phyloP scores from a whole-genome alignment of 2,329 filamentous ascomycete genomes.

The Colletotrichum sidae region DNA sequence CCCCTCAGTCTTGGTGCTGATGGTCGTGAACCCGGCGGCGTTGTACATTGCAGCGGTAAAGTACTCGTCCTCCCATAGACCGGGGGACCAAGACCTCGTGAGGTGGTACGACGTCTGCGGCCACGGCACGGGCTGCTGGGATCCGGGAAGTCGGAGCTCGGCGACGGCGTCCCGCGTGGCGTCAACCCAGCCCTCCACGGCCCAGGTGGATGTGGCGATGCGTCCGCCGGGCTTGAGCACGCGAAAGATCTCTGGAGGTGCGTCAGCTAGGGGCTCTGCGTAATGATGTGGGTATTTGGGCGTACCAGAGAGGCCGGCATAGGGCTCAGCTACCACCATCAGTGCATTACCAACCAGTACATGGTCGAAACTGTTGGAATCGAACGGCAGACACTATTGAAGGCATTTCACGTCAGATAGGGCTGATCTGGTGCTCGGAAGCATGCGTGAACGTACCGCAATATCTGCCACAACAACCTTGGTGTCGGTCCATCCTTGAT shows the following conservation, averaged over 20 bases:
- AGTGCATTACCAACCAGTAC: conserved; percentile 11
- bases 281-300: too few relatives aligned
- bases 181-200: conserved; percentile 11
- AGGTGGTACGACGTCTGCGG: conserved; percentile 17
- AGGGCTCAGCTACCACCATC: conserved; percentile 19
- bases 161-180: conserved; percentile 17
- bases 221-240: conserved; percentile 20
- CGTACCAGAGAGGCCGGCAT: conserved; percentile 9
- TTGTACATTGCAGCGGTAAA: conserved; percentile 17
- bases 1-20: background rate
- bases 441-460: background rate
- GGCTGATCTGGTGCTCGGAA: too few relatives aligned
- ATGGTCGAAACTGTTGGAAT: conserved; percentile 15
- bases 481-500: conserved; percentile 8
- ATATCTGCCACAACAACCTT: conserved; percentile 14
- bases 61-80: conserved; percentile 18
- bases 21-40: background rate
- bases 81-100: conserved; percentile 7
- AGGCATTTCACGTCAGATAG: background rate
- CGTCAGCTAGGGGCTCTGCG: background rate
- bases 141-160: conserved; percentile 2
- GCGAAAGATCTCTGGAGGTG: background rate
- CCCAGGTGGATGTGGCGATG: conserved; percentile 11
- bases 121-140: conserved; percentile 11
- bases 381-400: conserved; percentile 7